These are phyloP conservation scores for Austroboletus rostrupii DNA, from an alignment of 1,284 basidiomycete species.

Conservation along the genomic window DNA sequence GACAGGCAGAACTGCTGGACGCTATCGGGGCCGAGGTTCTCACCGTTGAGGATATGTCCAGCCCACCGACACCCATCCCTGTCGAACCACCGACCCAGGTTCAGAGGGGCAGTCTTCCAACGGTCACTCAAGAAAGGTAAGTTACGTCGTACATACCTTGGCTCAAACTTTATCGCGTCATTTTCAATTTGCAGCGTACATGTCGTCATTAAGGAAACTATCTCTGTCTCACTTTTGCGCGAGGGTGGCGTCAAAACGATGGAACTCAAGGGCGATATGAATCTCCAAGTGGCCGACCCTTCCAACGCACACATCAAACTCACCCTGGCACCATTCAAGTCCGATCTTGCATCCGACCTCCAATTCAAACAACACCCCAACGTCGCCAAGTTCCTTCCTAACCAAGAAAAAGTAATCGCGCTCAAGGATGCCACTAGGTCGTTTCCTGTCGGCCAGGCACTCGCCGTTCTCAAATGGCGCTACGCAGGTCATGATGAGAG, in stretches of 20 bases:
- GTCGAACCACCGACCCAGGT: constrained; percentile 42
- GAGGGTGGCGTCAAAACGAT: constrained; percentile 89
- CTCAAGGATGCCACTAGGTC: constrained; percentile 80
- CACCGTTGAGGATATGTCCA: constrained; percentile 54
- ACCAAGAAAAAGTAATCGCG: constrained; percentile 65
- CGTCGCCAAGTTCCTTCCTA: constrained; percentile 81
- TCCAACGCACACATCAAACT: constrained; percentile 76
- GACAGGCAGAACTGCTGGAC: constrained; percentile 82
- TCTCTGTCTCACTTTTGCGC: constrained; percentile 78
- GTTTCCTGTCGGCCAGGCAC: constrained; percentile 86
- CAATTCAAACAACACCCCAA: constrained; percentile 98
- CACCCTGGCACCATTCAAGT: constrained; percentile 57
- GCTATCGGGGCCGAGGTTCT: constrained; percentile 80
- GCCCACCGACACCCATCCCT: constrained; percentile 53
- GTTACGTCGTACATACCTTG: neutral
- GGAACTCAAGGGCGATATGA: constrained; percentile 93
- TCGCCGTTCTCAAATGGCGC: constrained; percentile 92
- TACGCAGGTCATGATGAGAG: constrained; percentile 90
- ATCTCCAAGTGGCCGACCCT: constrained; percentile 82
- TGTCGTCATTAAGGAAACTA: constrained; percentile 78
- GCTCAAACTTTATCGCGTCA: neutral
- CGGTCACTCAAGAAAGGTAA: constrained; percentile 77
- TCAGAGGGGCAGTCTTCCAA: constrained; percentile 65
- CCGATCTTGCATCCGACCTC: constrained; percentile 64
- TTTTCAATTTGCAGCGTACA: constrained; percentile 64